Evolutionary conservation across 352 stramenopile genomes (phyloP), one percentile per base, ranked within the genome.

Genomic region (Sclerospora graminicola): DNA sequence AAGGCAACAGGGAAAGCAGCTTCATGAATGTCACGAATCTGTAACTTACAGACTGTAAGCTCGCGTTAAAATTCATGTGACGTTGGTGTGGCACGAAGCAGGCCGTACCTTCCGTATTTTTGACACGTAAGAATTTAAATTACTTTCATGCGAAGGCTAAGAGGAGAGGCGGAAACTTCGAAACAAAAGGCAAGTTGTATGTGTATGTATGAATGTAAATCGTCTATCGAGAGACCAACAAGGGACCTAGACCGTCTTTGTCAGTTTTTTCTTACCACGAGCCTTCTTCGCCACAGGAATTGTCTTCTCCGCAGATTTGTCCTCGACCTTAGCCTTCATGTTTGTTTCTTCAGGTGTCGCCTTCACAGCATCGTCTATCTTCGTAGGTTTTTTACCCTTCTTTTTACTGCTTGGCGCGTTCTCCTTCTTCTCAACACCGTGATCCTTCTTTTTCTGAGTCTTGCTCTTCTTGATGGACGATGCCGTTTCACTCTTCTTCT

Each of bases 381-480:
- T 57, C 21, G 5, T 29, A n/a, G 43, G 26, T 44, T 47, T 55
- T 21, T 53, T 58, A 3, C 20, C 16, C 27, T 55, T 64, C 38
- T 61, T 58, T 14, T 41, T 26, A 41, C 45, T 48, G n/a, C n/a
- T n/a, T 16, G 43, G 28, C 4, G 28, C 30, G 31, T 59, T 23
- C 30, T 53, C 21, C 41, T 40, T 14, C 30, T 32, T 23, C 9
- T 29, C 34, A 28, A 29, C 9, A n/a, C 19, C 40, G n/a, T n/a
- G n/a, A n/a, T n/a, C n/a, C n/a, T n/a, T n/a, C n/a, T n/a, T n/a
- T n/a, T 33, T 9, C 31, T 28, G 27, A 36, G 68, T 63, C 50
- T 77, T 73, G 20, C 38, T 27, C 38, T 56, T 63, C 51, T 75
- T 64, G 13, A 36, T 30, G n/a, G n/a, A n/a, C n/a, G n/a, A n/a